Evolutionary conservation across 768 basidiomycete species (phyloP).

Genomic region (Suillus tomentosus): DNA sequence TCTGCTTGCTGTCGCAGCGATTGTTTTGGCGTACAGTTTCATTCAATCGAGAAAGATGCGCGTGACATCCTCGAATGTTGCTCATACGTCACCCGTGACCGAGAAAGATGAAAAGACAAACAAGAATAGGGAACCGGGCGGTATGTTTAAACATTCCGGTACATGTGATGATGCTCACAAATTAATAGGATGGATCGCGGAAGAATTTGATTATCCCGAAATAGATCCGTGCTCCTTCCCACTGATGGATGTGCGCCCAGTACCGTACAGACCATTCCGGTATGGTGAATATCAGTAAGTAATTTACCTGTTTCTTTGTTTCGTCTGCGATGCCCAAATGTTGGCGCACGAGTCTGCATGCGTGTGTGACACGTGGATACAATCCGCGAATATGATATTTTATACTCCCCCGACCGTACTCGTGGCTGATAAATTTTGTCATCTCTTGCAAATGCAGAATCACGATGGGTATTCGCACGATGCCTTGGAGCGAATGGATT

Average conservation of each 20-base stretch:
- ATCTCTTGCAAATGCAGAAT: conserved; percentile 41
- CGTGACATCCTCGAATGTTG: not conserved
- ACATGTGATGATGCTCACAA: not conserved
- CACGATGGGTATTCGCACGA: conserved; percentile 68
- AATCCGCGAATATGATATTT: not conserved
- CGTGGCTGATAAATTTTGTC: not conserved
- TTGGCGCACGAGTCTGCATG: not conserved
- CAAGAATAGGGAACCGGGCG: conserved; percentile 25
- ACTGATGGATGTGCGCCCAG: conserved; percentile 49
- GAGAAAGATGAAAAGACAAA: conserved; percentile 19
- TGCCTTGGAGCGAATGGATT: conserved; percentile 75
- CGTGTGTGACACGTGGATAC: not conserved
- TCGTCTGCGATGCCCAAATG: not conserved
- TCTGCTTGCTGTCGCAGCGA: not conserved
- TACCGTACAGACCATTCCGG: conserved; percentile 67
- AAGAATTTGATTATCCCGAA: conserved; percentile 51
- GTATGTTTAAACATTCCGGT: conserved; percentile 16
- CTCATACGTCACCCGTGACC: not conserved
- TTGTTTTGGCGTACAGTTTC: conserved; percentile 11
- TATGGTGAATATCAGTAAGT: conserved; percentile 66
- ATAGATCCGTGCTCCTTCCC: conserved; percentile 42
- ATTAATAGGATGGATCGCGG: conserved; percentile 53
- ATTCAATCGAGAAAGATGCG: conserved; percentile 14
- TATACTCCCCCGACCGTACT: not conserved
- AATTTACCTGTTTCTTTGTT: not conserved